Base-by-base conservation (phyloP, 768 basidiomycete genomes). In the Rhodotorula kratochvilovae region DNA sequence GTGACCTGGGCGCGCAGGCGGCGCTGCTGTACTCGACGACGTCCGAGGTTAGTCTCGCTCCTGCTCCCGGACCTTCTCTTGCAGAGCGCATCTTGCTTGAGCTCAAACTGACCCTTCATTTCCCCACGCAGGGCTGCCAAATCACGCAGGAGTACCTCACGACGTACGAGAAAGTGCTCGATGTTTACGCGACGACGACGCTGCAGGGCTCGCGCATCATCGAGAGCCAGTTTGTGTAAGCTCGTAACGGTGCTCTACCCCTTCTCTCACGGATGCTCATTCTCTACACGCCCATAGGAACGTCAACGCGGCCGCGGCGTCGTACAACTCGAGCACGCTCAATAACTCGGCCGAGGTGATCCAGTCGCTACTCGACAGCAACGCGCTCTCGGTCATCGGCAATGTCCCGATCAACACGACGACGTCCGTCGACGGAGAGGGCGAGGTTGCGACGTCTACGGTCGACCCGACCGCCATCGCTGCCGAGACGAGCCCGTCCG, bases 11-110 rank as follows among this genome's bases (percentile, higher is more conserved):
- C 10, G 93, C 92, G 1, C 85, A 86, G 46, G 88, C 89, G 23
- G 90, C 90, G 45, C 82, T 96, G 23, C 80, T 95, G 33, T 95
- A 92, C 78, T 91, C 92, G 7, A 78, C 84, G 33, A 84, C 84
- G 67, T 89, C 90, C 1, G 46, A 70, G 51, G 73, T 71, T 23
- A 50, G 48, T 50, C 25, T 23, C 25, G n/a, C 29, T 66, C 53
- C 29, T 15, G 27, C 45, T 31, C 45, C 21, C 23, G 46, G 19
- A 7, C n/a, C n/a, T n/a, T 27, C n/a, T 39, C 10, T 23, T 21
- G 23, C 23, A 2, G 46, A n/a, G 3, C 19, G 19, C 63, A 27
- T 7, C 15, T 35, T 15, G 8, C 31, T 16, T 15, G 48, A n/a
- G 45, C 45, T 29, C 5, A 27, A 6, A 25, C 35, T 50, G 17